A percentile compares a stretch with the other conserved stretches of the same genome.
Evolutionary conservation across 1,139 yeast genomes (phyloP).

Genomic region (Yamadazyma pseudoaaseri): DNA sequence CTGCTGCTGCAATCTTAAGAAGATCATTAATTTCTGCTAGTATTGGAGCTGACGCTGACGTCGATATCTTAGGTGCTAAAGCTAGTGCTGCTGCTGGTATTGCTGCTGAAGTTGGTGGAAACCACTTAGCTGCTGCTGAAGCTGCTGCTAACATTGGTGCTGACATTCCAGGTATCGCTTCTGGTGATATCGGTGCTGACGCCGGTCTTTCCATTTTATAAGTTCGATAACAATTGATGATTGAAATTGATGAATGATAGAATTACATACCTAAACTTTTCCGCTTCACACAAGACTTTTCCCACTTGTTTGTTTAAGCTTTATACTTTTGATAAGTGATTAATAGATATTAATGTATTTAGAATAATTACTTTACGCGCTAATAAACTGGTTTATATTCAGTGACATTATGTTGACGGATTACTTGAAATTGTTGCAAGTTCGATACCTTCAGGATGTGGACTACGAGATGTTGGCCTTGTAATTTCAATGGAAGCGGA

Average conservation of each 20-base stretch:
- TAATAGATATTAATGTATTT: not conserved
- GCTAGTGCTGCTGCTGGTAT: slow-evolving; percentile 11
- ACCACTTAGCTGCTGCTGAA: slow-evolving; percentile 10
- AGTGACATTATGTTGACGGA: too few species aligned
- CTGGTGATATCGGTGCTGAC: slow-evolving; percentile 8
- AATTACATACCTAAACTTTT: slow-evolving; percentile 2
- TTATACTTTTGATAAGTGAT: slow-evolving; percentile 1
- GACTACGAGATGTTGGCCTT: slow-evolving; percentile 8
- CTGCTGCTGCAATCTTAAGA: slow-evolving; percentile 12
- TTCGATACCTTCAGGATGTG: slow-evolving; percentile 11
- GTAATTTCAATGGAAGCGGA: slow-evolving; percentile 1
- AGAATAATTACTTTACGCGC: too few species aligned
- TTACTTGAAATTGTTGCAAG: slow-evolving; percentile 9
- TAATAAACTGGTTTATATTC: too few species aligned
- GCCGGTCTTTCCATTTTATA: slow-evolving; percentile 10
- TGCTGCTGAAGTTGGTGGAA: slow-evolving; percentile 12
- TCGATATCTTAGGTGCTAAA: slow-evolving; percentile 11
- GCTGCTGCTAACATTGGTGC: slow-evolving; percentile 10
- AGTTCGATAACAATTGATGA: slow-evolving; percentile 1
- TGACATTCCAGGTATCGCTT: slow-evolving; percentile 8
- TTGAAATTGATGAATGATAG: slow-evolving; percentile 6
- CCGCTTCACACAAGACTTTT: slow-evolving; percentile 6
- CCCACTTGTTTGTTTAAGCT: slow-evolving; percentile 6
- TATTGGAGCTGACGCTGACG: slow-evolving; percentile 6
- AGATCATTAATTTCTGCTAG: slow-evolving; percentile 11